Base-by-base conservation (phyloP, 805 yeast species). In the Lipomyces yamadae region DNA sequence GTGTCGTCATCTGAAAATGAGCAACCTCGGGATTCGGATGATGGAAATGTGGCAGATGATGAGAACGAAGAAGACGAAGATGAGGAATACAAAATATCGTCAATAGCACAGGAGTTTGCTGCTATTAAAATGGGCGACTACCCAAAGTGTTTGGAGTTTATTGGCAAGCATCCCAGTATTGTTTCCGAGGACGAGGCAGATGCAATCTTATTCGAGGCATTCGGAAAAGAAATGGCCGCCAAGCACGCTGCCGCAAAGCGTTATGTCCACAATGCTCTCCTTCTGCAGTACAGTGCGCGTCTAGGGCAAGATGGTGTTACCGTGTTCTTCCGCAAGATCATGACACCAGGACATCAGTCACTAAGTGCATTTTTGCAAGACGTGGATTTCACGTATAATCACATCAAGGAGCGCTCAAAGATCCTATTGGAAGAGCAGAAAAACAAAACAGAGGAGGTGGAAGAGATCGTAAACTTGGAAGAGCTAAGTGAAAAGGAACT, bases 171-270 rank as follows among this genome's bases (percentile, higher is more conserved):
- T 77, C 85, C 90, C 52, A 81, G 84, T 65, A 90, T 95, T 65
- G 86, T 93, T 60, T 86, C 86, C 3, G 92, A 89, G 70, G 87
- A 88, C 68, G 98, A 95, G 76, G 92, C 93, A 75, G 98, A 95
- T 77, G 91, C 97, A 0, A 84, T 95, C 66, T 82, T 93, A 76
- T 93, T 94, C 97, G 88, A 88, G 29, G 96, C 98, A 0, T 95
- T 95, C 77, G 96, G 94, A 74, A 81, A 82, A 64, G 91, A 92
- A 76, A 81, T 94, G 68, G 86, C 83, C 13, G 89, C 87, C 29
- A 83, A 91, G 58, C 74, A 83, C 0, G 68, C 71, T 4, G 76
- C 77, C 5, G 86, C 97, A 8, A 83, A 82, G 67, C 88, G 86
- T 67, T 85, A 87, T n/a, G 88, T 94, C 56, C 89, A 86, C 76